Evolutionary conservation across 2,329 filamentous ascomycete genomes (phyloP).

Genomic region (Colletotrichum cereale): DNA sequence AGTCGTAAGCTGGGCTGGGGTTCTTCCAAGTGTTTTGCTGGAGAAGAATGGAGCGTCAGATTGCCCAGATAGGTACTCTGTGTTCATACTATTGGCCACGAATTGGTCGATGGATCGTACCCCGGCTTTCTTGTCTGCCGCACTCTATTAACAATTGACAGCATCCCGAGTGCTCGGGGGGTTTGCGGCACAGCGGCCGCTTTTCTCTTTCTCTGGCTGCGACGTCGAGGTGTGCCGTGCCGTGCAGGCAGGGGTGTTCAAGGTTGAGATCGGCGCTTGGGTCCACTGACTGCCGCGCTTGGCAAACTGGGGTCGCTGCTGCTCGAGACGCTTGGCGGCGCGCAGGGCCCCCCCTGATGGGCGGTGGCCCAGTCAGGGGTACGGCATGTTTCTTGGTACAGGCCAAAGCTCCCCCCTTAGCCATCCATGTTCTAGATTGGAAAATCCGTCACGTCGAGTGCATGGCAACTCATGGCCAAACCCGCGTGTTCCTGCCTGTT

Average conservation of each 20-base stretch:
- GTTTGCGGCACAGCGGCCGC: too few species aligned
- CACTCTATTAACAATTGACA: background rate
- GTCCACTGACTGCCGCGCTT: slow-evolving; percentile 32
- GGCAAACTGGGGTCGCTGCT: slow-evolving; percentile 14
- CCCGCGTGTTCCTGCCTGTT: slow-evolving; percentile 8
- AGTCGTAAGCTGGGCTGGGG: slow-evolving; percentile 25
- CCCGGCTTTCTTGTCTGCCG: background rate
- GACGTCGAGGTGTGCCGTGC: background rate
- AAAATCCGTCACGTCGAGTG: slow-evolving; percentile 30
- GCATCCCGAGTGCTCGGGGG: background rate
- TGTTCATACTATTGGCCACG: slow-evolving; percentile 5
- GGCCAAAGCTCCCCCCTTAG: slow-evolving; percentile 30
- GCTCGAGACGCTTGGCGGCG: slow-evolving; percentile 21
- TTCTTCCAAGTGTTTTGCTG: slow-evolving; percentile 3
- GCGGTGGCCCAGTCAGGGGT: slow-evolving; percentile 13
- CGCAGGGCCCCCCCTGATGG: background rate
- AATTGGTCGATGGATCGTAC: background rate
- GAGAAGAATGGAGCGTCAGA: background rate
- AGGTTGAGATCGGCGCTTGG: slow-evolving; percentile 39
- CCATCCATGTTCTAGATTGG: slow-evolving; percentile 34
- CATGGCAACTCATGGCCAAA: slow-evolving; percentile 13
- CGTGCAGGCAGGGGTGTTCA: background rate
- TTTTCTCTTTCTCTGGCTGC: background rate
- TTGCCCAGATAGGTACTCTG: background rate
- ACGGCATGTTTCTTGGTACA: slow-evolving; percentile 28